These are phyloP conservation scores for Aureobasidium lini DNA, from an alignment of 2,329 filamentous ascomycete species.

Conservation along the genomic window DNA sequence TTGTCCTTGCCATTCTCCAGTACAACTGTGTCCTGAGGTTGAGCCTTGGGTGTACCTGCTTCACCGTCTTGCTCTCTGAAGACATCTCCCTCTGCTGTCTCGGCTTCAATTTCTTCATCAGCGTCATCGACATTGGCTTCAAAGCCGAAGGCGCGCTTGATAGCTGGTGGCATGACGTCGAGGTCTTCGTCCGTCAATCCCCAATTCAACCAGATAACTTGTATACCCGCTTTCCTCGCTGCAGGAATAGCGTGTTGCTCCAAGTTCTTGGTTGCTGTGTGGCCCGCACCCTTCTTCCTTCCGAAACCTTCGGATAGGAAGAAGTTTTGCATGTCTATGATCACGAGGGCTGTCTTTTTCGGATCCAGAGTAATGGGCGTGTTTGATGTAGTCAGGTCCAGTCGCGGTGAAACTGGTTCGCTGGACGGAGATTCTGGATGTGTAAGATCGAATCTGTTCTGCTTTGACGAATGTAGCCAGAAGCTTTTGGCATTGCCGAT, in stretches of 20 bases:
- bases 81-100: constrained; percentile 14
- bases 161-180: constrained; percentile 33
- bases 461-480: constrained; percentile 37
- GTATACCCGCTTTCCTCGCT: constrained; percentile 36
- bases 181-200: constrained; percentile 33
- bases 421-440: constrained; percentile 29
- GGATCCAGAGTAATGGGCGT: constrained; percentile 28
- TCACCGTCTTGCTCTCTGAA: constrained; percentile 16
- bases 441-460: constrained; percentile 40
- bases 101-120: constrained; percentile 15
- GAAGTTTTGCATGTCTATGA: constrained; percentile 40
- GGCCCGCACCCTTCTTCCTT: constrained; percentile 30
- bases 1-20: constrained; percentile 20
- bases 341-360: constrained; percentile 30
- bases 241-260: constrained; percentile 39
- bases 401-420: constrained; percentile 17
- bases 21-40: constrained; percentile 15
- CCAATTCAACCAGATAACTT: constrained; percentile 37
- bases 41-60: constrained; percentile 1
- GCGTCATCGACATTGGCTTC: constrained; percentile 21
- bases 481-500: constrained; percentile 37
- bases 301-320: constrained; percentile 31
- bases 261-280: constrained; percentile 36
- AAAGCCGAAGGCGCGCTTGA: constrained; percentile 43
- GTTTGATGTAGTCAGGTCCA: constrained; percentile 23